A percentile compares a stretch with the other conserved stretches of the same genome.
phyloP scores from a whole-genome alignment of 2,329 filamentous ascomycete species.

The Calcarisporium arbuscula region DNA sequence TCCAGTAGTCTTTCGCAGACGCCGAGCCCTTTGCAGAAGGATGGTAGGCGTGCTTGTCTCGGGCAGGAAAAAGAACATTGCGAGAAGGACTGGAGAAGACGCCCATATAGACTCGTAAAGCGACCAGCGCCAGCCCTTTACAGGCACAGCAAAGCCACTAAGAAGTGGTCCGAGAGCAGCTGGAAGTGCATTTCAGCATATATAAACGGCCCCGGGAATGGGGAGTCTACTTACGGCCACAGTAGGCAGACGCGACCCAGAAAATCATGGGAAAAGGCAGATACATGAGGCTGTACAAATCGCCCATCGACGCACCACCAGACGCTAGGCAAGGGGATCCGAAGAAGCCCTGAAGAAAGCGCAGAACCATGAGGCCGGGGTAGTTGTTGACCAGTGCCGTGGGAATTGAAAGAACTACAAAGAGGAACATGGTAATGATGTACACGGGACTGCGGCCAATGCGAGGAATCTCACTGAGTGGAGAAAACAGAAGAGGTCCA shows the following conservation, averaged over 20 bases:
- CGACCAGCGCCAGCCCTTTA: constrained; percentile 54
- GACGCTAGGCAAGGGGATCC: constrained; percentile 58
- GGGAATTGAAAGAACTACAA: constrained; percentile 4
- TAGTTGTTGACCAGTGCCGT: constrained; percentile 3
- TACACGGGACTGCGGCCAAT: constrained; percentile 4
- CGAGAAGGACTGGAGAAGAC: constrained; percentile 46
- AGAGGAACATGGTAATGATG: constrained; percentile 2
- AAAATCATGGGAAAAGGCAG: constrained; percentile 51
- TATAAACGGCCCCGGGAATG: too few species aligned
- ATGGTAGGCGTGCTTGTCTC: constrained; percentile 55
- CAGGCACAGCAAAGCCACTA: constrained; percentile 50
- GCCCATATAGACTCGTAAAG: constrained; percentile 58
- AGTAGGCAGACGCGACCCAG: constrained; percentile 49
- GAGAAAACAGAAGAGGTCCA: constrained; percentile 1
- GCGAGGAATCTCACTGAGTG: neutral
- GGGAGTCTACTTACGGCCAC: constrained; percentile 32
- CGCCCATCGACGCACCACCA: constrained; percentile 41
- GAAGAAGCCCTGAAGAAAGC: constrained; percentile 60
- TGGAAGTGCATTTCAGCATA: constrained; percentile 17
- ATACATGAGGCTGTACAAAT: constrained; percentile 50
- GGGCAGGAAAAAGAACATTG: constrained; percentile 55
- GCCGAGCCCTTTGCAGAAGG: constrained; percentile 52
- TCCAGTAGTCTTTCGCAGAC: constrained; percentile 55
- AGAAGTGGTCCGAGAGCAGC: constrained; percentile 53
- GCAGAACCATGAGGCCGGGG: constrained; percentile 51